These are phyloP conservation scores for Catunica adiposa DNA, from an alignment of 2,329 filamentous ascomycete species.

Conservation along the genomic window DNA sequence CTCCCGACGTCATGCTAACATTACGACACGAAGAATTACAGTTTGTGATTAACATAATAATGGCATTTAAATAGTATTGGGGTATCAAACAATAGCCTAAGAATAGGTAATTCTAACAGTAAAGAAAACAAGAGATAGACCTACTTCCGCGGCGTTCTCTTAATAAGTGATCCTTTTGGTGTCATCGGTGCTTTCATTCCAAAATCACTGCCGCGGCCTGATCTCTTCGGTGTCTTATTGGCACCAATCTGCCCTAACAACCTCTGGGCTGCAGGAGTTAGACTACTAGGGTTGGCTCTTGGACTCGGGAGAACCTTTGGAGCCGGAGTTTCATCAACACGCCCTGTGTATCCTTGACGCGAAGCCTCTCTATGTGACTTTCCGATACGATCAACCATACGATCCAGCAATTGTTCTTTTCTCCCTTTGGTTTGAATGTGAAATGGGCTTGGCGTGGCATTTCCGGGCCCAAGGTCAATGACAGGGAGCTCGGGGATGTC, in stretches of 20 bases:
- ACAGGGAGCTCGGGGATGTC: conserved; percentile 19
- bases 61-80: too few relatives aligned
- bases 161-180: conserved; percentile 1
- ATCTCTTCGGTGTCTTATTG: conserved; percentile 1
- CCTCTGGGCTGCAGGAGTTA: conserved; percentile 61
- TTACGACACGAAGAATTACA: not conserved
- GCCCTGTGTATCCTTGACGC: conserved; percentile 43
- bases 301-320: conserved; percentile 55
- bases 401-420: conserved; percentile 67
- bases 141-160: not conserved
- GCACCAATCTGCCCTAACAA: conserved; percentile 39
- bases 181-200: not conserved
- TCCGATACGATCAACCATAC: conserved; percentile 70
- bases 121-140: not conserved
- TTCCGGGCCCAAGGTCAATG: conserved; percentile 42
- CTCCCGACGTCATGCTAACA: not conserved
- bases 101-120: not conserved
- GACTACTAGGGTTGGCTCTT: conserved; percentile 26
- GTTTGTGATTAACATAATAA: not conserved
- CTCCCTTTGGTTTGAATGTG: conserved; percentile 56
- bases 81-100: not conserved
- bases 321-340: conserved; percentile 41
- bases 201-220: not conserved
- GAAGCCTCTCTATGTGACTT: conserved; percentile 50
- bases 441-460: conserved; percentile 62